phyloP scores from a whole-genome alignment of 1,139 yeast species.

The Kluyveromyces marxianus region DNA sequence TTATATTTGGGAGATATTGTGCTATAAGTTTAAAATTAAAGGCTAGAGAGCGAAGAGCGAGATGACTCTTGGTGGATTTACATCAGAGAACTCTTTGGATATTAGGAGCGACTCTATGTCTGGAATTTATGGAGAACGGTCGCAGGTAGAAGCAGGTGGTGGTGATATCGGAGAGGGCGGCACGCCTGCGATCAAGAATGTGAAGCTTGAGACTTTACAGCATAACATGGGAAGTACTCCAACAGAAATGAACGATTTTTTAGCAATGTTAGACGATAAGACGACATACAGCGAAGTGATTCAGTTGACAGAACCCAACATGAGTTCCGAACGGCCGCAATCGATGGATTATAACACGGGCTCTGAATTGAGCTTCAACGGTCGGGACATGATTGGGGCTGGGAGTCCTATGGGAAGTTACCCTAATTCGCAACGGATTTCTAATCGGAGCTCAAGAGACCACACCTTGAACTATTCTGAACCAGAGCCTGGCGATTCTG shows the following conservation, averaged over 20 bases:
- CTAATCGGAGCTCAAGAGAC: constrained; percentile 4
- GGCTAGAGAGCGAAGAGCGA: too few relatives aligned
- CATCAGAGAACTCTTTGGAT: constrained; percentile 4
- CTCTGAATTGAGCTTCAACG: not conserved
- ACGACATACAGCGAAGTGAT: constrained; percentile 10
- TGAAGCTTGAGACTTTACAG: constrained; percentile 5
- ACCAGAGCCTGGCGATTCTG: too few relatives aligned
- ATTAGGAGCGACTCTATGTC: constrained; percentile 3
- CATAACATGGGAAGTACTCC: constrained; percentile 14
- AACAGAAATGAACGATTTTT: constrained; percentile 22
- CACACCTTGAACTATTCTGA: not conserved
- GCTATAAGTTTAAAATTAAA: too few relatives aligned
- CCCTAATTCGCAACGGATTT: constrained; percentile 3
- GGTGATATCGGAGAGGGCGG: not conserved
- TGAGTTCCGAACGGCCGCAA: not conserved
- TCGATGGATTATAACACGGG: not conserved
- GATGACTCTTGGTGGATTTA: constrained; percentile 1
- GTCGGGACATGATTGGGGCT: not conserved
- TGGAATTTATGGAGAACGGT: not conserved
- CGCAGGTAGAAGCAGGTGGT: not conserved
- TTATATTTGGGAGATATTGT: too few relatives aligned
- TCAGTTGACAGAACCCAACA: constrained; percentile 1
- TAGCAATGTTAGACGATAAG: constrained; percentile 22
- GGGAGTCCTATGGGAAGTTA: constrained; percentile 3
- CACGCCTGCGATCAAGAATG: constrained; percentile 4